phyloP scores from a whole-genome alignment of 768 basidiomycete species.

The Mycena alexandri region DNA sequence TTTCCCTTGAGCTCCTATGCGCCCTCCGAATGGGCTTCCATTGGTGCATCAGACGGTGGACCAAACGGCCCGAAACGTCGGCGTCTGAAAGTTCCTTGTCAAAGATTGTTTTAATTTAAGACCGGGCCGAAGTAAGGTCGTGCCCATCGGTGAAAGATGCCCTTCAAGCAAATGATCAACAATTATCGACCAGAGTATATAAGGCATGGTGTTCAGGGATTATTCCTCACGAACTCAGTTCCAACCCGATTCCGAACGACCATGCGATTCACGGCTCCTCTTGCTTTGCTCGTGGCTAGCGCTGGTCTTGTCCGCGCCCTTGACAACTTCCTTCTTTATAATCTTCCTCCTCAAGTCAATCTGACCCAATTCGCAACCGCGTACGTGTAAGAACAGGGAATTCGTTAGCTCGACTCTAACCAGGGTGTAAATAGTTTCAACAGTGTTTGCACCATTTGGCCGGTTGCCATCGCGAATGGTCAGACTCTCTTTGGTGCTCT shows the following conservation, averaged over 20 bases:
- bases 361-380: constrained; percentile 12
- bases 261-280: constrained; percentile 26
- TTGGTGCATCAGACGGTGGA: too few relatives aligned
- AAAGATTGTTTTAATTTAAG: too few relatives aligned
- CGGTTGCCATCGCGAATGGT: constrained; percentile 9
- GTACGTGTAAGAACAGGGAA: constrained; percentile 20
- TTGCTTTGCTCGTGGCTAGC: constrained; percentile 20
- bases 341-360: constrained; percentile 21
- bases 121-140: too few relatives aligned
- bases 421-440: constrained; percentile 14
- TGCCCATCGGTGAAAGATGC: too few relatives aligned
- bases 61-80: too few relatives aligned
- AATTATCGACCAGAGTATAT: constrained; percentile 11
- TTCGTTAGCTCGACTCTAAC: constrained; percentile 17
- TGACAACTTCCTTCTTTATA: constrained; percentile 21
- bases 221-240: not conserved
- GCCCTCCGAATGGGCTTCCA: too few relatives aligned
- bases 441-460: constrained; percentile 13
- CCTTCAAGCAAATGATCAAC: not conserved
- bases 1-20: too few relatives aligned
- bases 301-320: constrained; percentile 21
- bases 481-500: constrained; percentile 14
- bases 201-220: constrained; percentile 19
- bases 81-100: too few relatives aligned
- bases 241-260: constrained; percentile 3